Base-by-base conservation (phyloP, 108 stramenopile genomes). In the Schizochytrium sp. region DNA sequence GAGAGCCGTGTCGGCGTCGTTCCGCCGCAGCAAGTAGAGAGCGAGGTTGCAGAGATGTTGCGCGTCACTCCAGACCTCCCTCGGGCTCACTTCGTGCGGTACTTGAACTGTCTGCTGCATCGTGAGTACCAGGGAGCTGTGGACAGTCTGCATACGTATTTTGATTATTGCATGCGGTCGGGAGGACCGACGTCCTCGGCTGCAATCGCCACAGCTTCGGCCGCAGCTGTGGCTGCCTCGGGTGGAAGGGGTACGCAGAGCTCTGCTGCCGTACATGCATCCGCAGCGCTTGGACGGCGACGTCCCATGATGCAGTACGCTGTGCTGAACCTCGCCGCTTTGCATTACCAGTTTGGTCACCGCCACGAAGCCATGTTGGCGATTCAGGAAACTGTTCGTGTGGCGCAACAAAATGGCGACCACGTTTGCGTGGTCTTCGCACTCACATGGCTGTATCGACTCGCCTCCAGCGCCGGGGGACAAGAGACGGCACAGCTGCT, bases 351-450 rank as follows among this genome's bases (percentile, higher is more conserved):
- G 72, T 95, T 96, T 90, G 96, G 96, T 5, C 95, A 96, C 88
- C 60, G 88, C 14, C 88, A 89, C n/a, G 60, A 97, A 89, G 92
- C 96, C 10, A 76, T 92, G 55, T 88, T 94, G 89, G 97, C 97
- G 14, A 94, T 96, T 29, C 95, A 96, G 63, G 97, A 98, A 91
- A 96, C 97, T 10, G 94, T 98, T 10, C 90, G 96, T n/a, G 96
- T 98, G 23, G 97, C 96, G 43, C 97, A 98, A 88, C 96, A 97
- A 90, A 93, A 94, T 63, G 94, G 95, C 55, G 96, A 97, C 92
- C 94, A 93, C 57, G 90, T 55, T 3, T 91, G 90, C 51, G 90
- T 91, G 12, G 90, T 90, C 45, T 88, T 90, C 29, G 90, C 90
- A n/a, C 44, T 91, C 60, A 60, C 87, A 1, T 91, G 90, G 90